Percentiles rank a stretch among this genome's conserved stretches.
Conservation (phyloP, 257 asterid genomes). For the Paraleonurus japonicus region DNA sequence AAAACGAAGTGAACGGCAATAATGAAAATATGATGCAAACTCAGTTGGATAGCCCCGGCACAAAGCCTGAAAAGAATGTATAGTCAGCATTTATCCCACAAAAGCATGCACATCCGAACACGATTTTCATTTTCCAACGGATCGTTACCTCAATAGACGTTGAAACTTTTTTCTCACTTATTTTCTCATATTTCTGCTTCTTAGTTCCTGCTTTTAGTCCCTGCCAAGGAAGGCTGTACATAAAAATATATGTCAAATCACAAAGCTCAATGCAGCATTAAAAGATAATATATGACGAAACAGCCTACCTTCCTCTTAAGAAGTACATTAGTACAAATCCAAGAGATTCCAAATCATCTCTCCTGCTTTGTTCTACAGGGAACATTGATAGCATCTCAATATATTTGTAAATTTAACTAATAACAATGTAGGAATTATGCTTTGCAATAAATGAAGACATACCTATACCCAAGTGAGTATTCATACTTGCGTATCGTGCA, state of each 20-base stretch:
- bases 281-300: slow-evolving; percentile 21
- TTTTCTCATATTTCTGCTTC: slow-evolving; percentile 93
- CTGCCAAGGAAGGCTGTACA: slow-evolving; percentile 92
- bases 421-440: slow-evolving; percentile 10
- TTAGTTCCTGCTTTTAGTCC: slow-evolving; percentile 96
- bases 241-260: slow-evolving; percentile 35
- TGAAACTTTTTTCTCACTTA: slow-evolving; percentile 92
- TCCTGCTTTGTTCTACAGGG: slow-evolving; percentile 86
- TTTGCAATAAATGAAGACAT: slow-evolving; percentile 14
- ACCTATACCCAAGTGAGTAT: slow-evolving; percentile 98
- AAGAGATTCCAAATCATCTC: slow-evolving; percentile 99
- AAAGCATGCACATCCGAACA: slow-evolving; percentile 20
- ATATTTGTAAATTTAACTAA: slow-evolving; percentile 2
- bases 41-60: slow-evolving; percentile 95
- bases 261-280: slow-evolving; percentile 27
- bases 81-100: no score
- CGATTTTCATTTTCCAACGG: slow-evolving; percentile 10
- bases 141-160: slow-evolving; percentile 87
- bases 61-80: slow-evolving; percentile 54
- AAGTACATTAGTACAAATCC: slow-evolving; percentile 95
- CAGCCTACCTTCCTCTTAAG: slow-evolving; percentile 83
- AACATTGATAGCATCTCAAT: slow-evolving; percentile 21
- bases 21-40: slow-evolving; percentile 95
- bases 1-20: slow-evolving; percentile 92
- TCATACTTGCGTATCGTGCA: slow-evolving; percentile 98